Base-by-base conservation (phyloP, 352 stramenopile species). In the Phytophthora gonapodyides region DNA sequence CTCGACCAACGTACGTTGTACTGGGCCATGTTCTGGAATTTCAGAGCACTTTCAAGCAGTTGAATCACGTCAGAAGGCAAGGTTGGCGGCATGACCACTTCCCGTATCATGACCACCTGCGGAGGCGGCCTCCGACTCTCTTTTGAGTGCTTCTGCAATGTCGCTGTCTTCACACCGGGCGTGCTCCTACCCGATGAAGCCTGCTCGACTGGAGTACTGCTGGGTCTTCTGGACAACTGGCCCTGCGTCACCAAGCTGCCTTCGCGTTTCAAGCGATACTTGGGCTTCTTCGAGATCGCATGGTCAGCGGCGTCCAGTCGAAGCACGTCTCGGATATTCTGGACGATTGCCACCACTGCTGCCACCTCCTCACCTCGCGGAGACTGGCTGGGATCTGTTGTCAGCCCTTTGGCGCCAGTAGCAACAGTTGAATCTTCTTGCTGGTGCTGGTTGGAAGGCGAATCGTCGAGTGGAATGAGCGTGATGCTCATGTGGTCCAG, bases 1-100 rank as follows among this genome's bases (percentile, higher is more conserved):
- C 21, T 1, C 19, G 17, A 17, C 7, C 17, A 19, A 72, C 76
- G 21, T 66, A 92, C 82, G 30, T 90, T 72, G 52, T 70, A 87
- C 50, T 90, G 82, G 5, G 53, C 64, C 41, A 69, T 72, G 52
- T 90, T 92, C 51, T 92, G 83, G 46, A 83, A 88, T 19, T 80
- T 83, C 44, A 92, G 60, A 1, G 71, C 73, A 47, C 69, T 71
- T 58, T 89, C 77, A 12, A 92, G 61, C 43, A 79, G 61, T 12
- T 81, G 72, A 30, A 83, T 66, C 8, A 83, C 62, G 13, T 72
- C 69, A 15, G 51, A 10, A 13, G 76, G 63, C 17, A 90, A 50
- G 0, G 56, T 34, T 10, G 83, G 80, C 16, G 82, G 78, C 16
- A 80, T 69, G 1, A 83, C 38, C 42, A 88, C 53, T 33, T 90